These are phyloP conservation scores for Cytospora schulzeri DNA, from an alignment of 2,329 filamentous ascomycete genomes.

Conservation along the genomic window DNA sequence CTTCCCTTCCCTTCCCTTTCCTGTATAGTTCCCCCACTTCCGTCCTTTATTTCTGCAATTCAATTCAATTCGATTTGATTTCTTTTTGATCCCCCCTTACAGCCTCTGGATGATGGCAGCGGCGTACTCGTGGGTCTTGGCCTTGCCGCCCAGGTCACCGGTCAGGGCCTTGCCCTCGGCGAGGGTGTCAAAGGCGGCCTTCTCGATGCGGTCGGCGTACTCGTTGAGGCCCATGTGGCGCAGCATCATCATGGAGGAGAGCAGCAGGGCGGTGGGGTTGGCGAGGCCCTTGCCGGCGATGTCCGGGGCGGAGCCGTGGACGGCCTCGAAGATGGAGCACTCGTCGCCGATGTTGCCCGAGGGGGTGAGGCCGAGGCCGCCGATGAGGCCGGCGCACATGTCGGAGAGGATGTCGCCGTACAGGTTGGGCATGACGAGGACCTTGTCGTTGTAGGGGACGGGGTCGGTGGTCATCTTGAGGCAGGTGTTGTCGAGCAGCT, in stretches of 20 bases:
- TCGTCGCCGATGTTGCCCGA: constrained; percentile 99
- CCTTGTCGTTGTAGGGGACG: constrained; percentile 97
- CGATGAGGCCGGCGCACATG: constrained; percentile 98
- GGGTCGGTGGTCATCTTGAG: constrained; percentile 98
- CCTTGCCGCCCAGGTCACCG: constrained; percentile 92
- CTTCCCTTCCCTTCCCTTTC: too few relatives aligned
- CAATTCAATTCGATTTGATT: too few relatives aligned
- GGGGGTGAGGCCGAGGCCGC: constrained; percentile 93
- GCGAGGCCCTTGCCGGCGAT: constrained; percentile 95
- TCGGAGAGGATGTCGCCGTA: constrained; percentile 99
- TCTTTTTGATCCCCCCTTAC: constrained; percentile 35
- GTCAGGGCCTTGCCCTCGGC: constrained; percentile 96
- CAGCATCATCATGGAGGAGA: constrained; percentile 99
- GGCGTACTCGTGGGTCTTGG: constrained; percentile 94
- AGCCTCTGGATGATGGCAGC: constrained; percentile 79
- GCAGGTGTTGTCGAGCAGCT: constrained; percentile 99
- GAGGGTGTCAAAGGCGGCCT: constrained; percentile 91
- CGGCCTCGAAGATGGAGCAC: constrained; percentile 99
- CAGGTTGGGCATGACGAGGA: constrained; percentile 96
- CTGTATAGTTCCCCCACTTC: too few relatives aligned
- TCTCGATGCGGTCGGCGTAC: constrained; percentile 86
- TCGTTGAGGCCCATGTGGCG: constrained; percentile 92
- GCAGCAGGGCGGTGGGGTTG: constrained; percentile 94
- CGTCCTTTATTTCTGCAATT: too few relatives aligned
- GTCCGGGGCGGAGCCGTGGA: constrained; percentile 95